Percentiles rank a stretch among this genome's conserved stretches.
Conservation (phyloP, 2,329 filamentous ascomycete species). For the Ceratocystis lukuohia region DNA sequence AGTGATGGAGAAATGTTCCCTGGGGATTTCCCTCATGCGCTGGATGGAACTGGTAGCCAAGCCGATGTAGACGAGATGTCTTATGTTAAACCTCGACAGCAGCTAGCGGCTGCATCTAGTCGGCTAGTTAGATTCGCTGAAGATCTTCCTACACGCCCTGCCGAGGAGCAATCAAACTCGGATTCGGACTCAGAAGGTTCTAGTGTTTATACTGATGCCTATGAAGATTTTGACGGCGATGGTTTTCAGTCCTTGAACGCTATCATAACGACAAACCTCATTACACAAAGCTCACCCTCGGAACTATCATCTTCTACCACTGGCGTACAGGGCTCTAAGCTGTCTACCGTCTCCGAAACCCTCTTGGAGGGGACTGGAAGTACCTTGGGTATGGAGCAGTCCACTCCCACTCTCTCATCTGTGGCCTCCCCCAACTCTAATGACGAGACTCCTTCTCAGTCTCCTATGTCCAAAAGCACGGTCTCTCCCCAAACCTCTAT, state of each 20-base stretch:
- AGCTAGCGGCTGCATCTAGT: neutral
- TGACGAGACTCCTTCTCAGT: neutral
- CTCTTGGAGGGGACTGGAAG: neutral
- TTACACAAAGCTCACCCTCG: constrained; percentile 19
- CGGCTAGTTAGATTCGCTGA: constrained; percentile 26
- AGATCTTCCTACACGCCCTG: constrained; percentile 26
- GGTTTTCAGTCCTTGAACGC: constrained; percentile 64
- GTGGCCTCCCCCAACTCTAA: neutral
- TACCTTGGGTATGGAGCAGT: neutral
- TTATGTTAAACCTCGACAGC: neutral
- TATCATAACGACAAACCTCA: constrained; percentile 46
- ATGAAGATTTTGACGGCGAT: constrained; percentile 57
- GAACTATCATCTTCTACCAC: constrained; percentile 19
- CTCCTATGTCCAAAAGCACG: constrained; percentile 7
- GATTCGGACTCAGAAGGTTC: constrained; percentile 33
- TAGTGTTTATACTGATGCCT: constrained; percentile 63
- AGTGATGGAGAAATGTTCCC: neutral
- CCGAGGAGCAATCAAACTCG: constrained; percentile 8
- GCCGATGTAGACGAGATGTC: neutral
- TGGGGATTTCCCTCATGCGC: neutral
- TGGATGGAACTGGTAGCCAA: neutral
- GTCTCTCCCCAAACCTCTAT: neutral
- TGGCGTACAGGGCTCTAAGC: neutral
- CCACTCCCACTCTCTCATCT: neutral
- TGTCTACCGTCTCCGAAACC: constrained; percentile 10